Evolutionary conservation across 257 asterid genomes (phyloP).

Genomic region (Gentiana dahurica): DNA sequence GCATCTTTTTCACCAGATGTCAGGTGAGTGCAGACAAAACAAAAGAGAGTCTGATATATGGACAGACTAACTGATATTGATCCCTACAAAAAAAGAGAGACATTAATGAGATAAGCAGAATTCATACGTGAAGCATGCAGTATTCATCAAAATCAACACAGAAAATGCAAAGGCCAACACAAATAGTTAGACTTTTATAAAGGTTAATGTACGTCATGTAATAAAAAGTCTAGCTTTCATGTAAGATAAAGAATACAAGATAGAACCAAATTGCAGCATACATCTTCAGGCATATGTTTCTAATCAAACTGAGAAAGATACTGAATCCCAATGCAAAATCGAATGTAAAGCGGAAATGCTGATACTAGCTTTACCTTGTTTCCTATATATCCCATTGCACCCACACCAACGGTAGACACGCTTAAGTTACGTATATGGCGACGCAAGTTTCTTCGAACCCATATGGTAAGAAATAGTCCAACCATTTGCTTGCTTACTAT

Average conservation of each 20-base stretch:
- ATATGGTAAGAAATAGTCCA: slow-evolving; percentile 71
- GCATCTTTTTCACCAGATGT: slow-evolving; percentile 82
- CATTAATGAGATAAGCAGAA: background rate
- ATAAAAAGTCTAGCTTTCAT: background rate
- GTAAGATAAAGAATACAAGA: too few relatives aligned
- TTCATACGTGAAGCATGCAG: background rate
- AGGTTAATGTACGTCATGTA: background rate
- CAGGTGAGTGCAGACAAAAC: slow-evolving; percentile 76
- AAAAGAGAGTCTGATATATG: slow-evolving; percentile 82
- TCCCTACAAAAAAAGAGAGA: slow-evolving; percentile 47
- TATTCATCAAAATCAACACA: background rate
- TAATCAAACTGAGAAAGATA: background rate
- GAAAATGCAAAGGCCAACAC: background rate
- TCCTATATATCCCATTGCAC: slow-evolving; percentile 95
- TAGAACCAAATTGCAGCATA: too few relatives aligned
- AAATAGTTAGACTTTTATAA: background rate
- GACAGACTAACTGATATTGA: slow-evolving; percentile 94
- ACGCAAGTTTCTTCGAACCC: slow-evolving; percentile 87
- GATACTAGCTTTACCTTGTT: slow-evolving; percentile 62
- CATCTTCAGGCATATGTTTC: too few relatives aligned
- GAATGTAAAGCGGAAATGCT: slow-evolving; percentile 7
- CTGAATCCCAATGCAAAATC: background rate
- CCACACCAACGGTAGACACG: slow-evolving; percentile 91
- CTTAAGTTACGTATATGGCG: slow-evolving; percentile 69
- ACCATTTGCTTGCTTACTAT: slow-evolving; percentile 97